A percentile compares a stretch with the other conserved stretches of the same genome.
These are phyloP conservation scores for Bryoerythrophyllum caledonicum DNA, from an alignment of 225 moss, liverwort and hornwort genomes.

Conservation along the genomic window DNA sequence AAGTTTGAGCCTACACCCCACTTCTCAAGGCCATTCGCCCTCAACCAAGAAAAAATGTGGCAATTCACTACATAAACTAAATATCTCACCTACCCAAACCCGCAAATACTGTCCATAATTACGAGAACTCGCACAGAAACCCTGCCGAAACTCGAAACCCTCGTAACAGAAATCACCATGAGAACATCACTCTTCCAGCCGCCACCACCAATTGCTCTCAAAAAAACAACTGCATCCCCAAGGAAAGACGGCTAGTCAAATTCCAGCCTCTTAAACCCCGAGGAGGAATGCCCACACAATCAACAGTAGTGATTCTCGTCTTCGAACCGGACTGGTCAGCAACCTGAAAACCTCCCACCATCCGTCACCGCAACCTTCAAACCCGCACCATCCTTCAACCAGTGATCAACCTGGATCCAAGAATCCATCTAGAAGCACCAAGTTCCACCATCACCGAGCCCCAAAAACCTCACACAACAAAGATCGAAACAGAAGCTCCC, in stretches of 20 bases:
- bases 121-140: background rate
- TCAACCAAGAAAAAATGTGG: background rate
- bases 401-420: background rate
- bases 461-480: too few relatives aligned
- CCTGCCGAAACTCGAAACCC: background rate
- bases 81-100: background rate
- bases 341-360: too few relatives aligned
- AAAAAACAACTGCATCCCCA: background rate
- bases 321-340: background rate
- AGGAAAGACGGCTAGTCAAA: background rate
- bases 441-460: too few relatives aligned
- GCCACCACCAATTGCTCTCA: background rate
- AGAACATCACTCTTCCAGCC: background rate
- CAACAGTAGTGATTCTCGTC: background rate
- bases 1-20: background rate
- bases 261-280: background rate
- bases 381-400: background rate
- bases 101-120: background rate
- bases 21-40: constrained; percentile 16
- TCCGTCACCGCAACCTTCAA: background rate
- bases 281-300: background rate
- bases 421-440: background rate
- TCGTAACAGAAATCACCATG: constrained; percentile 1
- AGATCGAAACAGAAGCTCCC: too few relatives aligned
- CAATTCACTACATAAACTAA: background rate